Evolutionary conservation across 2,329 filamentous ascomycete genomes (phyloP), one percentile per base, ranked within the genome.

Genomic region (Penicillium sp.): DNA sequence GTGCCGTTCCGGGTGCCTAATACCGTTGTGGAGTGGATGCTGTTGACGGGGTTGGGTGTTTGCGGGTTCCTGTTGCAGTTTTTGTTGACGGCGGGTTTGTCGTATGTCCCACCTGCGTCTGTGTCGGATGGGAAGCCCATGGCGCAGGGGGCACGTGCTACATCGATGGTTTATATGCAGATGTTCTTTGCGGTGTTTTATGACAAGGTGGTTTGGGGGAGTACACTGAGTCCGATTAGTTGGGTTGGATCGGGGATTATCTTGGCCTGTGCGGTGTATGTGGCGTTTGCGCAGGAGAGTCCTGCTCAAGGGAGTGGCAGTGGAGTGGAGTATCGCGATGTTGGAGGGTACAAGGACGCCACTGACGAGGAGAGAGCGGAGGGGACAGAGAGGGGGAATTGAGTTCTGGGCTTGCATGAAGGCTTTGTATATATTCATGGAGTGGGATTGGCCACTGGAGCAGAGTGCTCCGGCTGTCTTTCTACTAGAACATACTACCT

Each of bases 1-100:
- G 78, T 87, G 5, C 80, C 80, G 1, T 84, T 88, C 59, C 70
- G 84, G 6, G 70, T 87, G 1, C 85, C 85, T 0, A 73, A 71
- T 0, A 80, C 78, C 13, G 35, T 73, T 3, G 75, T 79, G 1
- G 79, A 92, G 68, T 93, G 89, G 87, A 71, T 76, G 0, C 80
- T 92, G 38, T 75, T 96, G 16, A 52, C 86, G 0, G 82, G 87
- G 37, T 77, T 96, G 4, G 90, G 89, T 0, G 67, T 85, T 0
- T 87, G 87, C 61, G 92, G 92, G 0, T 93, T 96, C 68, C 71
- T 88, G 22, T 89, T 93, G 83, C 92, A 96, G 81, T 91, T 91
- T 63, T 79, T 95, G n/a, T 77, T 95, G 18, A 94, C 92, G 1
- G 82, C 85, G 0, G 91, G 90, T 0, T 75, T 97, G 46, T 80